Percentiles rank a stretch among this genome's conserved stretches.
Evolutionary conservation across 768 basidiomycete genomes (phyloP).

Genomic region (Boletus eberwhitei): DNA sequence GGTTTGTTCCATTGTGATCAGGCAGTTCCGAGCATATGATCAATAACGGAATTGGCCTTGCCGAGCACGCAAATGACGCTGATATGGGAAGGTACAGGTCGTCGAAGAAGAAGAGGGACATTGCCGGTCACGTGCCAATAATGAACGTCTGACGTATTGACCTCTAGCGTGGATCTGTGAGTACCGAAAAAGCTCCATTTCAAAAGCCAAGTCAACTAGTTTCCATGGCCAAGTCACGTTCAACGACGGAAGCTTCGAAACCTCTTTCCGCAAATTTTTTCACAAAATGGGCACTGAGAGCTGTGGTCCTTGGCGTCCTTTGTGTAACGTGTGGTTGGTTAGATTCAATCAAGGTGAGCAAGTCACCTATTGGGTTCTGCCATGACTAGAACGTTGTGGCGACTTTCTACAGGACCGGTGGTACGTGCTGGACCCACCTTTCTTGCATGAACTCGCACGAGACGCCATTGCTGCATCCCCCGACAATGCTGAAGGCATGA

Average conservation of each 20-base stretch:
- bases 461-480: conserved; percentile 66
- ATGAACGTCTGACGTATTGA: background rate
- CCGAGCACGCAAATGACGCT: too few relatives aligned
- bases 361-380: background rate
- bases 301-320: conserved; percentile 25
- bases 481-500: conserved; percentile 67
- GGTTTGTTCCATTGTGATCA: too few relatives aligned
- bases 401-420: conserved; percentile 59
- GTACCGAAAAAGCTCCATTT: background rate
- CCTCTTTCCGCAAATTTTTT: conserved; percentile 5
- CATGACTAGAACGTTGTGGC: background rate
- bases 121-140: background rate
- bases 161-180: background rate
- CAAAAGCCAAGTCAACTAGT: background rate
- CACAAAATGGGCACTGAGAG: conserved; percentile 34
- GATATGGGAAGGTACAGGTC: too few relatives aligned
- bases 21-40: too few relatives aligned
- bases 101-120: too few relatives aligned
- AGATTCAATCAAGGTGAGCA: conserved; percentile 62
- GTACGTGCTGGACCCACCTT: conserved; percentile 78
- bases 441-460: conserved; percentile 69
- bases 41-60: too few relatives aligned
- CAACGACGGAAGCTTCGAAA: background rate
- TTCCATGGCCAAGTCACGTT: conserved; percentile 19
- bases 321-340: conserved; percentile 45